A percentile compares a stretch with the other conserved stretches of the same genome.
phyloP scores from a whole-genome alignment of 1,284 basidiomycete genomes.

The Cystobasidium pallidum region DNA sequence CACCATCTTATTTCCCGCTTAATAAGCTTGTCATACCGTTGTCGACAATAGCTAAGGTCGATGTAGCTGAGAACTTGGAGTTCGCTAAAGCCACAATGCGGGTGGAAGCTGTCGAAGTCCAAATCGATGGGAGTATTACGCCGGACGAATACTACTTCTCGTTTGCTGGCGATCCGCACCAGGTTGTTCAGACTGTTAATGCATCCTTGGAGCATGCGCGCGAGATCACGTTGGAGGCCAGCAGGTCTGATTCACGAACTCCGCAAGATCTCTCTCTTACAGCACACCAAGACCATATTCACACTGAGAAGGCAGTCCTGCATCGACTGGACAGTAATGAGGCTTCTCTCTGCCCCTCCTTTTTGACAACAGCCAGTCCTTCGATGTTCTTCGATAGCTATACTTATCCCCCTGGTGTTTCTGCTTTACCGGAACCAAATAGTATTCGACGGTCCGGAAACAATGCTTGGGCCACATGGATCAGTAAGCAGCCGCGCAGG shows the following conservation, averaged over 20 bases:
- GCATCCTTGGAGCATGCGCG: neutral
- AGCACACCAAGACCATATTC: too few relatives aligned
- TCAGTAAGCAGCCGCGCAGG: constrained; percentile 18
- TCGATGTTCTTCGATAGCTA: neutral
- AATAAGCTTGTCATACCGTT: constrained; percentile 97
- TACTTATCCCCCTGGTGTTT: constrained; percentile 33
- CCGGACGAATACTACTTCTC: constrained; percentile 36
- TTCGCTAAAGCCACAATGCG: constrained; percentile 88
- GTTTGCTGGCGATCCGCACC: constrained; percentile 11
- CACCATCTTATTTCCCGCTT: too few relatives aligned
- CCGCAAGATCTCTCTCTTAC: constrained; percentile 5
- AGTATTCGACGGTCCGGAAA: neutral
- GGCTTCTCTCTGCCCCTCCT: neutral
- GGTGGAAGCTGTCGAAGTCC: constrained; percentile 60
- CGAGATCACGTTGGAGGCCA: neutral
- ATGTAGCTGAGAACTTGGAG: constrained; percentile 82
- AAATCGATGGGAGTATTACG: neutral
- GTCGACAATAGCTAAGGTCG: constrained; percentile 82
- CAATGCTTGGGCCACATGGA: constrained; percentile 20
- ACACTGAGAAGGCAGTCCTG: too few relatives aligned
- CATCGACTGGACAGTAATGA: neutral
- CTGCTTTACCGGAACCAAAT: neutral
- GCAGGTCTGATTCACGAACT: neutral
- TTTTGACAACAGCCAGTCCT: neutral
- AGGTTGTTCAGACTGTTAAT: neutral